Percentiles rank a stretch among this genome's conserved stretches.
Conservation (phyloP, 2,329 filamentous ascomycete species). For the Penicillium sp. region DNA sequence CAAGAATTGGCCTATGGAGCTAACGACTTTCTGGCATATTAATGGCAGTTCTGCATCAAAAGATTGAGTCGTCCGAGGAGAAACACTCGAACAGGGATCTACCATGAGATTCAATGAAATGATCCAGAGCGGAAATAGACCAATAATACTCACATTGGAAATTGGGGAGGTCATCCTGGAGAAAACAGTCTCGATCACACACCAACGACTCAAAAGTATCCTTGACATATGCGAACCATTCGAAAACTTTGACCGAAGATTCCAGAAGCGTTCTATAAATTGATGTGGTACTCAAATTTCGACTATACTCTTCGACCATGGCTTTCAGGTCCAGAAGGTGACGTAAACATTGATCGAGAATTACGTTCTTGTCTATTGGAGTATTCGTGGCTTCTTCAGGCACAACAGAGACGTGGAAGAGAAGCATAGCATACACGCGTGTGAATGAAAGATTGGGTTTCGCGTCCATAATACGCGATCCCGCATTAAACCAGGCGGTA, state of each 20-base stretch:
- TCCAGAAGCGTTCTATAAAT: not conserved
- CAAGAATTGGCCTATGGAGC: not conserved
- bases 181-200: not conserved
- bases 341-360: not conserved
- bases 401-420: not conserved
- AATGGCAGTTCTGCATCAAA: conserved; percentile 1
- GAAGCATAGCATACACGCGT: not conserved
- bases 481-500: not conserved
- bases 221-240: conserved; percentile 8
- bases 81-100: not conserved
- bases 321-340: not conserved
- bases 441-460: not conserved
- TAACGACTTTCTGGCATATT: conserved; percentile 1
- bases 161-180: not conserved
- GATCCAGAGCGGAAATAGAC: not conserved
- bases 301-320: not conserved
- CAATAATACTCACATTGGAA: not conserved
- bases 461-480: not conserved
- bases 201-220: not conserved
- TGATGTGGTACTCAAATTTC: not conserved
- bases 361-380: not conserved
- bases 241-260: not conserved
- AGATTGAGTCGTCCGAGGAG: not conserved
- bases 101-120: not conserved
- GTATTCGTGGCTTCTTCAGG: not conserved